Base-by-base conservation (phyloP, 2,329 filamentous ascomycete genomes). In the Cercospora janseana region DNA sequence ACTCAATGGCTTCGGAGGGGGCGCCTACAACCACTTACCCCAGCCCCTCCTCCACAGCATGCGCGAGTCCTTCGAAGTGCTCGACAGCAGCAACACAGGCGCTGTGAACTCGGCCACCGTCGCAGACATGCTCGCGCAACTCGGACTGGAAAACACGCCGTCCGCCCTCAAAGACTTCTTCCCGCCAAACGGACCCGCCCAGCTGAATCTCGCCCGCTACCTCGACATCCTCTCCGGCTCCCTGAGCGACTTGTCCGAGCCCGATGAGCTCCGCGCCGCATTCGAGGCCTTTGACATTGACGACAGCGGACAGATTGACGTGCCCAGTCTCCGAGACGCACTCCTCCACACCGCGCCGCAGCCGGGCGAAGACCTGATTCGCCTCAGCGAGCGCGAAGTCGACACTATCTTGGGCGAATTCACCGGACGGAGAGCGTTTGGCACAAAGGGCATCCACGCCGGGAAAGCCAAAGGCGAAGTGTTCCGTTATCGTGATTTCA, bases 211-310 rank as follows among this genome's bases (percentile, higher is more conserved):
- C 31, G 88, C 91, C 0, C 81, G 84, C 3, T 98, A 95, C 66
- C 78, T 98, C 16, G 92, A 89, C 65, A 85, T 84, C 1, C 75
- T 98, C 2, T 87, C 91, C 1, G 80, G 81, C 7, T 79, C 87
- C 2, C 75, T 97, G 3, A 81, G 82, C 1, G 79, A 83, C 0
- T 75, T 97, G 13, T 94, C 88, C 0, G 84, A 87, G 0, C 81
- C 83, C 16, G 79, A 82, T 12, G 93, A 98, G 66, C 79, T 98
- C 7, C 75, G 89, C 15, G 92, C 90, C 1, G 93, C 93, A 0
- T 92, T 98, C 60, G 89, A 89, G 2, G 93, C 93, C 0, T 97
- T 97, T 66, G 93, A 98, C 65, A 88, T 95, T 55, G 90, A 95
- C 56, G 93, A 98, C 67, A 93, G 87, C 62, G 93, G 93, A 3